phyloP scores from a whole-genome alignment of 2,329 filamentous ascomycete genomes.

The Colletotrichum sp. region DNA sequence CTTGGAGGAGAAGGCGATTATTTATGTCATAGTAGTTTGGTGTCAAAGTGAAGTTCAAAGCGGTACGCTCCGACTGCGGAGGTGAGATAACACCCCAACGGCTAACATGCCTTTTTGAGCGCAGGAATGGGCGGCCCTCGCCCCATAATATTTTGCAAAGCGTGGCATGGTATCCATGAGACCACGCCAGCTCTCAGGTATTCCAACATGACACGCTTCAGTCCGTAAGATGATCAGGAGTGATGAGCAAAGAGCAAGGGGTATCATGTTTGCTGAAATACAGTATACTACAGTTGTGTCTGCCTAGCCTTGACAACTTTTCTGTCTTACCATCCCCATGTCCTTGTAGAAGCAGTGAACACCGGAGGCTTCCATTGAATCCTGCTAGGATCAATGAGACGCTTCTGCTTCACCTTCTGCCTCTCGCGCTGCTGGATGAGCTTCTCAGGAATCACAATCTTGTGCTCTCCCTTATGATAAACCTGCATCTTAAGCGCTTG shows the following conservation, averaged over 20 bases:
- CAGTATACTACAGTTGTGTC: not conserved
- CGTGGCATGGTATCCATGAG: not conserved
- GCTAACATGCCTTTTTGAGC: not conserved
- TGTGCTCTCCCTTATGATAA: conserved; percentile 95
- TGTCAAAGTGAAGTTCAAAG: not conserved
- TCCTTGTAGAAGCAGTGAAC: conserved; percentile 86
- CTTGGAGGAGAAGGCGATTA: not conserved
- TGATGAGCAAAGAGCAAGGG: not conserved
- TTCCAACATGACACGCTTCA: not conserved
- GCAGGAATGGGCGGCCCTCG: not conserved
- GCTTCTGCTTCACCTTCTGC: conserved; percentile 77
- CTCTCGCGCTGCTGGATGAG: conserved; percentile 82
- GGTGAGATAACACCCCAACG: not conserved
- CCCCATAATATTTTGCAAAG: not conserved
- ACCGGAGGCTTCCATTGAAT: conserved; percentile 97
- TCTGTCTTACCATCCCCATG: conserved; percentile 84
- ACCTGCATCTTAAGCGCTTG: conserved; percentile 94
- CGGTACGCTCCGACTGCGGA: conserved; percentile 13
- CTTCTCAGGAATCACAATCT: conserved; percentile 89
- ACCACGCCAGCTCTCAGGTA: not conserved
- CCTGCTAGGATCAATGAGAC: conserved; percentile 76
- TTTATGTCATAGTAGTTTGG: not conserved
- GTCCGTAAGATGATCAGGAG: not conserved
- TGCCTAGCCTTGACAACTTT: not conserved
- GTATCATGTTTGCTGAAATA: conserved; percentile 15